These are phyloP conservation scores for Quercus dentata DNA, from an alignment of 306 rosid genomes.

Conservation along the genomic window DNA sequence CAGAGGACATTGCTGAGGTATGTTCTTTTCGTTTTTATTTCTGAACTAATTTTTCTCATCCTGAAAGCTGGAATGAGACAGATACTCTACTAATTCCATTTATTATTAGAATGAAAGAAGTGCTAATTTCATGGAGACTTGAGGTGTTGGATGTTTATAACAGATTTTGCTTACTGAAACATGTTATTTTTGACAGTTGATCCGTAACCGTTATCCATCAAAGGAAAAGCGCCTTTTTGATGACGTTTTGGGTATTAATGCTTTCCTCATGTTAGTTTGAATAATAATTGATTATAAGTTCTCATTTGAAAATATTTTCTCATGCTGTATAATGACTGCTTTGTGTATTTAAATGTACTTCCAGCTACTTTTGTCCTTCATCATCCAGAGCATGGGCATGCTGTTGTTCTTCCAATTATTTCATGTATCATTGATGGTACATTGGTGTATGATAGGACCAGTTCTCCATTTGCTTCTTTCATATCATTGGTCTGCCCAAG, in stretches of 20 bases:
- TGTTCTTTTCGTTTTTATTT: conserved; percentile 14
- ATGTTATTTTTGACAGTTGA: conserved; percentile 59
- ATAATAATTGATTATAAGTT: conserved; percentile 17
- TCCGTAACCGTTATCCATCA: conserved; percentile 85
- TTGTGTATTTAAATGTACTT: conserved; percentile 26
- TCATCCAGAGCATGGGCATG: conserved; percentile 99
- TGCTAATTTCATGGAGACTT: background rate
- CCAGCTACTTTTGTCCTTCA: conserved; percentile 94
- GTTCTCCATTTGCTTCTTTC: conserved; percentile 89
- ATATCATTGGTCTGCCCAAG: conserved; percentile 86
- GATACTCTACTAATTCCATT: conserved; percentile 8
- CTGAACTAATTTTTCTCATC: background rate
- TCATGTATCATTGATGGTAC: conserved; percentile 88
- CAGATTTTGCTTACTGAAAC: conserved; percentile 24
- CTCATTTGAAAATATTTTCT: conserved; percentile 14
- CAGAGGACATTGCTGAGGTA: conserved; percentile 92
- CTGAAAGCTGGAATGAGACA: conserved; percentile 4
- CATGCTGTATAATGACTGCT: conserved; percentile 31
- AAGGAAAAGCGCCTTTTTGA: conserved; percentile 82
- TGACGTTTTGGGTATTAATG: conserved; percentile 83
- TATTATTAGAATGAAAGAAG: background rate
- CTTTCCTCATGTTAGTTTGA: conserved; percentile 38
- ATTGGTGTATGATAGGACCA: conserved; percentile 64
- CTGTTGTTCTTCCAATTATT: conserved; percentile 93
- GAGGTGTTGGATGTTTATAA: background rate